These are phyloP conservation scores for Myxozyma neotropica DNA, from an alignment of 805 yeast genomes.

Conservation along the genomic window DNA sequence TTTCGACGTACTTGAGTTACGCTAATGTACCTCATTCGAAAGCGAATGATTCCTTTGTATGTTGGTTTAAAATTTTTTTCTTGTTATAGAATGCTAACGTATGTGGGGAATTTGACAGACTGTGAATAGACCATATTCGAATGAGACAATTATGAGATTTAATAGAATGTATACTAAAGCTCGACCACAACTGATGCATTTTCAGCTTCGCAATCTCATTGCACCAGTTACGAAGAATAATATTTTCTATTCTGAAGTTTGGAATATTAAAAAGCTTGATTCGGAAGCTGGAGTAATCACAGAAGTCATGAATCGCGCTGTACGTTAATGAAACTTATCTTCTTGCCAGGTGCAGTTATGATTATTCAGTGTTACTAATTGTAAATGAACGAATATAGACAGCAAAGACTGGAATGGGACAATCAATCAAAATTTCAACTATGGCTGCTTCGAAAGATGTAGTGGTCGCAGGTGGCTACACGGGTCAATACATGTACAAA, in stretches of 20 bases:
- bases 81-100: background rate
- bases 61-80: background rate
- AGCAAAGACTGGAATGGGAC: conserved; percentile 28
- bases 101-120: background rate
- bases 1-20: conserved; percentile 25
- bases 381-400: conserved; percentile 9
- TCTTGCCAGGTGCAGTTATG: no score
- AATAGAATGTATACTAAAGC: conserved; percentile 37
- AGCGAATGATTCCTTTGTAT: conserved; percentile 17
- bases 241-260: conserved; percentile 38
- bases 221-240: conserved; percentile 44
- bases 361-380: conserved; percentile 3
- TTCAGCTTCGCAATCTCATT: conserved; percentile 58
- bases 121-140: conserved; percentile 15
- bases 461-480: conserved; percentile 57
- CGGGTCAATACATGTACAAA: conserved; percentile 53
- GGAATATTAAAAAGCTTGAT: conserved; percentile 37
- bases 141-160: conserved; percentile 21
- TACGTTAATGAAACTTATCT: conserved; percentile 24
- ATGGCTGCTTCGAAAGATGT: conserved; percentile 49
- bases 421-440: conserved; percentile 50
- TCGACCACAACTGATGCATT: conserved; percentile 56
- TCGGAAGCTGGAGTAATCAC: conserved; percentile 37
- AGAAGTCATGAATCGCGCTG: conserved; percentile 14
- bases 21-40: conserved; percentile 23